Percentiles rank a stretch among this genome's conserved stretches.
These are phyloP conservation scores for Glycine soja DNA, from an alignment of 306 rosid genomes.

Conservation along the genomic window DNA sequence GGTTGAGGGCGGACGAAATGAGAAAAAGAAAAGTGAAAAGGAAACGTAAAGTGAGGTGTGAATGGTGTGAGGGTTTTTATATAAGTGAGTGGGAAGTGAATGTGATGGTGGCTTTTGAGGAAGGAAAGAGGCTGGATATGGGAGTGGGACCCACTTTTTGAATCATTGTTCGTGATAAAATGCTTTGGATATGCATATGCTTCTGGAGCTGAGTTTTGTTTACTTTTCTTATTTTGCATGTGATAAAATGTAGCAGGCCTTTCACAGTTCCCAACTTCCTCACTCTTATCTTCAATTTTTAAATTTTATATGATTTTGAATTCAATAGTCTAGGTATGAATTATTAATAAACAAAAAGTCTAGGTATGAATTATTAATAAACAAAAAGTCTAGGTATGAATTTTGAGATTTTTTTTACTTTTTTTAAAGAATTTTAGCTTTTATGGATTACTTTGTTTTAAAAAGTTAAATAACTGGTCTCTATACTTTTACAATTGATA, in stretches of 20 bases:
- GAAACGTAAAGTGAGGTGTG: slow-evolving; percentile 2
- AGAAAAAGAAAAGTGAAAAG: not conserved
- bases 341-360: no score
- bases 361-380: no score
- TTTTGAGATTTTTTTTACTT: no score
- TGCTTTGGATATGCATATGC: not conserved
- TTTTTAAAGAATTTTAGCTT: not conserved
- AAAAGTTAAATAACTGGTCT: no score
- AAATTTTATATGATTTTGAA: not conserved
- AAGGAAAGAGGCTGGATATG: slow-evolving; percentile 51
- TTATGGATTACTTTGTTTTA: not conserved
- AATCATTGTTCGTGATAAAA: not conserved
- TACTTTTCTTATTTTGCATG: slow-evolving; percentile 25
- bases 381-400: no score
- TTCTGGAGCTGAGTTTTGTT: not conserved
- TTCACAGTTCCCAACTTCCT: not conserved
- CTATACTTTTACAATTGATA: no score
- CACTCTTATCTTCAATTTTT: not conserved
- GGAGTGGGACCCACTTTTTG: slow-evolving; percentile 46
- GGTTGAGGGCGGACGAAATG: not conserved
- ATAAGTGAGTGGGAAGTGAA: slow-evolving; percentile 30
- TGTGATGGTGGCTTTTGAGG: not conserved
- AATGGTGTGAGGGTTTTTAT: not conserved
- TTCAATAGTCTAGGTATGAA: no score
- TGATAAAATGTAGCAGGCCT: not conserved